A percentile compares a stretch with the other conserved stretches of the same genome.
Conservation (phyloP, 441 rosid species). For the Macaranga tanarius region DNA sequence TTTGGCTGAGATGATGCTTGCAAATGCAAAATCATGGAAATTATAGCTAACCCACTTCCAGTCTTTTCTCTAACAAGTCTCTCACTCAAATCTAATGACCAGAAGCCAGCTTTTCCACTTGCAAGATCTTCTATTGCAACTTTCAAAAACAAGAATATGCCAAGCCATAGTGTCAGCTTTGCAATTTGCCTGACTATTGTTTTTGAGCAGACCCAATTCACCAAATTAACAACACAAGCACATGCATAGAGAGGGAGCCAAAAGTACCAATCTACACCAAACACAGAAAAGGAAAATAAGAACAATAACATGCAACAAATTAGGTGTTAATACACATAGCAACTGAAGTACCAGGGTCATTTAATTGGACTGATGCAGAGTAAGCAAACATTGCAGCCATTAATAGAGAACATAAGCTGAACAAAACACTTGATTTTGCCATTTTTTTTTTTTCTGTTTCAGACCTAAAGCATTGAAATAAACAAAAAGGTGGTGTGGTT, state of each 20-base stretch:
- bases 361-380: slow-evolving; percentile 77
- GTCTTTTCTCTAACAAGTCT: slow-evolving; percentile 71
- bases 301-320: neutral
- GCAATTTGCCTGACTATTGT: slow-evolving; percentile 29
- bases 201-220: slow-evolving; percentile 31
- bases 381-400: slow-evolving; percentile 72
- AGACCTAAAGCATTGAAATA: slow-evolving; percentile 3
- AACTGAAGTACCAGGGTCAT: slow-evolving; percentile 57
- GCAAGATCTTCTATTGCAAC: slow-evolving; percentile 47
- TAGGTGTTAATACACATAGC: neutral
- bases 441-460: slow-evolving; percentile 29
- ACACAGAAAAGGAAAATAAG: neutral
- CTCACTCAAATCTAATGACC: slow-evolving; percentile 61
- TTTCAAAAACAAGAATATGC: slow-evolving; percentile 51
- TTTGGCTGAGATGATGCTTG: slow-evolving; percentile 22
- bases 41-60: slow-evolving; percentile 66
- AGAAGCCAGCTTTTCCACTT: slow-evolving; percentile 43
- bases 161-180: slow-evolving; percentile 36
- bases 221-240: slow-evolving; percentile 55
- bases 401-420: slow-evolving; percentile 49
- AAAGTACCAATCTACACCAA: slow-evolving; percentile 67
- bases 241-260: slow-evolving; percentile 79
- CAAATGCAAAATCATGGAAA: slow-evolving; percentile 69
- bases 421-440: slow-evolving; percentile 38
- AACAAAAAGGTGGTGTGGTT: neutral